Conservation (phyloP, 2,329 filamentous ascomycete species). For the Coleophoma eucalyptorum region DNA sequence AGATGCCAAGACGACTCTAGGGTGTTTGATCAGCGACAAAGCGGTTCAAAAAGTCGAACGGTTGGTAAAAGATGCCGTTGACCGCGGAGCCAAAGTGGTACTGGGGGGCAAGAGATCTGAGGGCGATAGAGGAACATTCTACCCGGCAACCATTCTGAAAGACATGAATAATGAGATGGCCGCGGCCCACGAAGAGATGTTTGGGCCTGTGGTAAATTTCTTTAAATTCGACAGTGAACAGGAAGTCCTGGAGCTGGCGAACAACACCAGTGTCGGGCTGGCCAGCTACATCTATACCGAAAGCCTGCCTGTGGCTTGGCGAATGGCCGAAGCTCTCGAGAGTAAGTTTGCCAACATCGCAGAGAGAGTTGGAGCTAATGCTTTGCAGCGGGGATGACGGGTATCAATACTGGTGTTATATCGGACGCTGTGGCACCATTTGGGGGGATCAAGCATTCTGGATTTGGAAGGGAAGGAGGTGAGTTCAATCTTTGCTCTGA, state of each 20-base stretch:
- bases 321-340: background rate
- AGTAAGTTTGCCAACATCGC: too few species aligned
- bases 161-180: background rate
- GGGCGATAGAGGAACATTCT: background rate
- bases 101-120: conserved; percentile 26
- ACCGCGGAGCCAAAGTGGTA: conserved; percentile 19
- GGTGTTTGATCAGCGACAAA: conserved; percentile 11
- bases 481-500: too few species aligned
- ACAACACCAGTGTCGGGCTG: background rate
- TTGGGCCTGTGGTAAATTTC: background rate
- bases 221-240: background rate
- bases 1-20: conserved; percentile 8
- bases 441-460: conserved; percentile 48
- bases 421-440: conserved; percentile 51
- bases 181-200: background rate
- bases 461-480: conserved; percentile 45
- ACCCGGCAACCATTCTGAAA: background rate
- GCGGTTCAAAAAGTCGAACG: conserved; percentile 13
- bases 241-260: background rate
- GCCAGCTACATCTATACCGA: background rate
- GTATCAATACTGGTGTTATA: conserved; percentile 53
- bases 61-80: conserved; percentile 12
- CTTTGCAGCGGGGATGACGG: conserved; percentile 61
- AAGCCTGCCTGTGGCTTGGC: background rate
- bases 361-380: too few species aligned